Base-by-base conservation (phyloP, 495 filamentous ascomycete species). In the Aspergillus affinis region DNA sequence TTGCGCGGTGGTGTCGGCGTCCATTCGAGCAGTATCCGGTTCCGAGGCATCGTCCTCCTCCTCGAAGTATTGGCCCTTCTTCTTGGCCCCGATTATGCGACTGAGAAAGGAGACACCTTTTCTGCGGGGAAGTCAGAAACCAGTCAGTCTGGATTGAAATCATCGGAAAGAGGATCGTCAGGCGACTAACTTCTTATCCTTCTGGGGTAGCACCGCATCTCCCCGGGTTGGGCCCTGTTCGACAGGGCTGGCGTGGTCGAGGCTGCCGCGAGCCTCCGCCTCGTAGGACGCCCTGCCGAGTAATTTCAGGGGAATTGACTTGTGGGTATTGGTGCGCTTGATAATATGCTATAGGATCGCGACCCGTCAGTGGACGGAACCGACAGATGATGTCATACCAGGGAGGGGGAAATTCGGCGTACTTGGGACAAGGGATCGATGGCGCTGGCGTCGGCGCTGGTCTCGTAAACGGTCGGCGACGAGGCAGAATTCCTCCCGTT, bases 91-190 rank as follows among this genome's bases (percentile, higher is more conserved):
- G 62, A 92, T 92, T 63, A 98, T 89, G 46, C 92, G 87, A 75
- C 92, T 96, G 48, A 99, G 83, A 68, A 99, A 96, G 15, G 91
- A 96, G 29, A 89, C 86, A 6, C 90, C 90, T 75, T 93, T 96
- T 76, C 87, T 96, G 54, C 56, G 61, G 32, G 45, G 57, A 48
- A 54, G 3, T 21, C 52, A 47, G 48, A 6, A 54, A 46, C 19
- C 18, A 27, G 36, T 51, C 51, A 26, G 36, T 48, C 17, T 36
- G 10, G 51, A 19, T 54, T 19, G 3, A 10, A 27, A 30, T 19
- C 26, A 18, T 10, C 12, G 51, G 23, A 23, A 15, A 23, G 27
- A 0, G 51, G 15, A 4, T 30, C 26, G 26, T 54, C 51, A 36
- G 21, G 30, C 51, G 18, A 75, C 81, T 75, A 78, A 90, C 89